Conservation (phyloP, 2,329 filamentous ascomycete genomes). For the Penicillium sp. region DNA sequence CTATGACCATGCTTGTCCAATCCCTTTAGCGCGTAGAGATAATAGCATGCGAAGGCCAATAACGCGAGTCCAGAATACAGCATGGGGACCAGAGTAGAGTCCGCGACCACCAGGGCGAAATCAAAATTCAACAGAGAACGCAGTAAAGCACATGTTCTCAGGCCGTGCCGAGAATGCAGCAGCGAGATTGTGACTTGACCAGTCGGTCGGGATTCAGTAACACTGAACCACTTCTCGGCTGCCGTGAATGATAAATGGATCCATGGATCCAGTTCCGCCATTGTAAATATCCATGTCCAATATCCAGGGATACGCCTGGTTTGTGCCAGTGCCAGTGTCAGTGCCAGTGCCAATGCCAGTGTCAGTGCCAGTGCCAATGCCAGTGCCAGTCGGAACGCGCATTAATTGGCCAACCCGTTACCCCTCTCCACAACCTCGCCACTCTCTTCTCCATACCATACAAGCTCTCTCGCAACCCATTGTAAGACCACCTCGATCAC, state of each 20-base stretch:
- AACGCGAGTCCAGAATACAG: neutral
- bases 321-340: neutral
- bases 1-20: neutral
- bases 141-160: neutral
- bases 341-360: too few relatives aligned
- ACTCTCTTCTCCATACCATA: slow-evolving; percentile 7
- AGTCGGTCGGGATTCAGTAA: neutral
- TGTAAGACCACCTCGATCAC: slow-evolving; percentile 4
- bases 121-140: neutral
- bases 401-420: neutral
- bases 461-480: slow-evolving; percentile 18
- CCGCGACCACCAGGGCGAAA: neutral
- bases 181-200: neutral
- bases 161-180: neutral
- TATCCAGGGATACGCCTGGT: too few relatives aligned
- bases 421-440: neutral
- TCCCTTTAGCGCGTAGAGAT: neutral
- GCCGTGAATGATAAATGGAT: neutral
- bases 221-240: neutral
- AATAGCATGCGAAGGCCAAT: neutral
- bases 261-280: neutral
- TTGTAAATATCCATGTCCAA: neutral
- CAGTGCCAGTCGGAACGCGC: neutral
- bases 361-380: neutral
- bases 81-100: neutral